Conservation (phyloP, 2,329 filamentous ascomycete genomes). For the Phoma herbarum region DNA sequence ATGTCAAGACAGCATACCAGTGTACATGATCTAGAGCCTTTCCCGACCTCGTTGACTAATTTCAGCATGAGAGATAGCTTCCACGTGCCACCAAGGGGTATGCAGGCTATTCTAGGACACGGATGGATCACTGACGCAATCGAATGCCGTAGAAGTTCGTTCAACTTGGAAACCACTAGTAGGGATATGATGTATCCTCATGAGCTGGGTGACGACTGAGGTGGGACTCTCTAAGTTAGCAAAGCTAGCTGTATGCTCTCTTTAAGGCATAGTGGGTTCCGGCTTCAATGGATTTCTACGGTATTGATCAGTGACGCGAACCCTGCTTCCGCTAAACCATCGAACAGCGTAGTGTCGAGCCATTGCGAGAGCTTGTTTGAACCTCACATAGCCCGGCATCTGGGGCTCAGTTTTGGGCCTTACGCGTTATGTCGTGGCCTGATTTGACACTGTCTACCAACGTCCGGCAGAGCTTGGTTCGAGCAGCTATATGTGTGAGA, state of each 20-base stretch:
- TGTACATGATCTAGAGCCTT: background rate
- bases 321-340: background rate
- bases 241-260: no score
- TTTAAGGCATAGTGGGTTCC: no score
- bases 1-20: background rate
- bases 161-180: no score
- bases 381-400: background rate
- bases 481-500: background rate
- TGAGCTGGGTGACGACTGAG: no score
- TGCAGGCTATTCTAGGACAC: background rate
- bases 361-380: slow-evolving; percentile 2
- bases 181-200: no score
- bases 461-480: background rate
- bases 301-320: background rate
- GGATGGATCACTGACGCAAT: background rate
- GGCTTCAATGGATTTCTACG: no score
- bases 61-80: no score
- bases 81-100: background rate
- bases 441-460: background rate
- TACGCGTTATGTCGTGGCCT: background rate
- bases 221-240: no score
- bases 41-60: background rate
- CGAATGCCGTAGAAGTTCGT: no score
- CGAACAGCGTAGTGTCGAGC: background rate
- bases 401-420: background rate